phyloP scores from a whole-genome alignment of 2,329 filamentous ascomycete species.

The Trichoderma simmonsii region DNA sequence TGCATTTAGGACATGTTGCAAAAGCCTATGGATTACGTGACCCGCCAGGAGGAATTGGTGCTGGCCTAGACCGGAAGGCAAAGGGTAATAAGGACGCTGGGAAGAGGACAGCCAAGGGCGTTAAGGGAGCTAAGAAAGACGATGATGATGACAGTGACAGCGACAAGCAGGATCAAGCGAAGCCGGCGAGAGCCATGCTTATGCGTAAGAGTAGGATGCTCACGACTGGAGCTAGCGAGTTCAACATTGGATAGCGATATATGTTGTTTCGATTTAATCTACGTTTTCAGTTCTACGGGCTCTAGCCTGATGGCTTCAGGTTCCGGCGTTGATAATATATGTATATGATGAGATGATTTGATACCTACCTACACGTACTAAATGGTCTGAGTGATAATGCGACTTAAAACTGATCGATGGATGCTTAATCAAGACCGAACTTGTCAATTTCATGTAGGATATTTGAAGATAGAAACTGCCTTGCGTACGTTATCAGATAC shows the following conservation, averaged over 20 bases:
- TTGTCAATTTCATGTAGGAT: neutral
- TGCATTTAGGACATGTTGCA: conserved; percentile 89
- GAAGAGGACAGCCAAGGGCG: conserved; percentile 24
- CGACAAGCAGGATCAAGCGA: conserved; percentile 29
- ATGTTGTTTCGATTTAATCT: neutral
- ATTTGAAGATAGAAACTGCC: neutral
- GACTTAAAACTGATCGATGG: neutral
- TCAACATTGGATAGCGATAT: conserved; percentile 58
- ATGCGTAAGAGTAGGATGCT: conserved; percentile 63
- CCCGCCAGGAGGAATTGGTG: conserved; percentile 76
- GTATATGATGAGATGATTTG: neutral
- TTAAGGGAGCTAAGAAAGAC: neutral
- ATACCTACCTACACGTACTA: too few species aligned
- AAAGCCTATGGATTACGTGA: conserved; percentile 92
- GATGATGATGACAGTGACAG: conserved; percentile 40
- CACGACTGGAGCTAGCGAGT: conserved; percentile 62
- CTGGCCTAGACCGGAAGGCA: conserved; percentile 48
- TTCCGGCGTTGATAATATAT: neutral
- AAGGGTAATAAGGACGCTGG: conserved; percentile 26
- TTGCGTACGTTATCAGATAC: neutral
- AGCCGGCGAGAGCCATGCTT: conserved; percentile 42
- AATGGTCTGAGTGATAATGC: neutral
- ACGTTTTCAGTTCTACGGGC: neutral
- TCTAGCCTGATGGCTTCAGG: neutral
- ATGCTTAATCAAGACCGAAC: neutral